Percentiles rank a stretch among this genome's conserved stretches.
These are phyloP conservation scores for Serendipita sp. DNA, from an alignment of 768 basidiomycete species.

Conservation along the genomic window DNA sequence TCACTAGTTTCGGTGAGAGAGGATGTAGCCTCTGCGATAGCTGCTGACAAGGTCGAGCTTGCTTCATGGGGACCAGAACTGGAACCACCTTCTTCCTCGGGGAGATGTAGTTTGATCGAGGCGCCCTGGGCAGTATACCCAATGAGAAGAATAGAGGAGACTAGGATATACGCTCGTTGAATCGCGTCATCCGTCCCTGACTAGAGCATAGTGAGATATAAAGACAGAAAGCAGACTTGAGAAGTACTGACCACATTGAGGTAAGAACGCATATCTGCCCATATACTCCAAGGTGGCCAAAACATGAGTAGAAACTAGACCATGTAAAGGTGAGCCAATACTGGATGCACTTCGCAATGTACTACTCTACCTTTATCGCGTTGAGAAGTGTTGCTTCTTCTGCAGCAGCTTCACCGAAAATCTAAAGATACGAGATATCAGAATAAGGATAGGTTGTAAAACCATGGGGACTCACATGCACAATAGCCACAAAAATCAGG, in stretches of 20 bases:
- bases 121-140: conserved; percentile 7
- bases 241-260: conserved; percentile 4
- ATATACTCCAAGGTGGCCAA: conserved; percentile 7
- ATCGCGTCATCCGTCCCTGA: conserved; percentile 9
- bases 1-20: background rate
- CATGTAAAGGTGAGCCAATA: background rate
- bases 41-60: background rate
- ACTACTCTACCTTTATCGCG: background rate
- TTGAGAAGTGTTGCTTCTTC: conserved; percentile 1
- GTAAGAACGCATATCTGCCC: conserved; percentile 4
- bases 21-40: background rate
- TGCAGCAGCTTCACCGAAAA: background rate
- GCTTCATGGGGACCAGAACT: background rate
- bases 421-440: background rate
- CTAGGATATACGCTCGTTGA: conserved; percentile 5
- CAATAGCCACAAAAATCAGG: conserved; percentile 5
- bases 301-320: conserved; percentile 8
- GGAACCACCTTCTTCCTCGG: background rate
- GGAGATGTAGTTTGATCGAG: background rate
- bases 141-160: conserved; percentile 5
- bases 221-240: background rate
- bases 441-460: background rate
- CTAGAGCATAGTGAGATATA: background rate
- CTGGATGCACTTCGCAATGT: background rate
- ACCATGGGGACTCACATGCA: background rate